Percentiles rank a stretch among this genome's conserved stretches.
phyloP scores from a whole-genome alignment of 2,329 filamentous ascomycete genomes.

The Trichoderma lentiforme region DNA sequence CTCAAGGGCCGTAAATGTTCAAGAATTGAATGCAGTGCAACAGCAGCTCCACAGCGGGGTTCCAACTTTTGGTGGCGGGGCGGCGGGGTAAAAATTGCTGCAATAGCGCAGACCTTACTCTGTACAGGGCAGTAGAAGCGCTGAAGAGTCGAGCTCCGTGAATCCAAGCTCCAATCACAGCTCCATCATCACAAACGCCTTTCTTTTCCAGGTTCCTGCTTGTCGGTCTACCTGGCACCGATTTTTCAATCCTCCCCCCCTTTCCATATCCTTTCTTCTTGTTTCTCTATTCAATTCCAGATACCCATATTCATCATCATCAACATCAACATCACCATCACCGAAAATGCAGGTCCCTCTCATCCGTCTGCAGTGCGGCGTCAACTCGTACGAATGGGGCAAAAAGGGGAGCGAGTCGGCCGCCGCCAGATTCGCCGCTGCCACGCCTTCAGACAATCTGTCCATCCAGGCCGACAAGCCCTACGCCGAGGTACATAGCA shows the following conservation, averaged over 20 bases:
- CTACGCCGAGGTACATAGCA: constrained; percentile 77
- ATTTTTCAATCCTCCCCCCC: background rate
- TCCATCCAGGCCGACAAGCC: constrained; percentile 81
- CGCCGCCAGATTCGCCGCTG: constrained; percentile 83
- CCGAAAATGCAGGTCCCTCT: constrained; percentile 69
- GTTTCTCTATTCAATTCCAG: background rate
- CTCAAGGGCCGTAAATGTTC: background rate
- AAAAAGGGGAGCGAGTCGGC: constrained; percentile 86
- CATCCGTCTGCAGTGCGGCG: constrained; percentile 81
- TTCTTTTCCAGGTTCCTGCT: background rate
- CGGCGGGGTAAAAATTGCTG: constrained; percentile 12
- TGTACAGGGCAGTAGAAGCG: background rate
- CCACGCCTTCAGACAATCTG: constrained; percentile 73
- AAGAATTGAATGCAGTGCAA: background rate
- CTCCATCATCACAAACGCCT: background rate
- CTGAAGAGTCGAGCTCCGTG: background rate
- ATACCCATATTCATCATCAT: background rate
- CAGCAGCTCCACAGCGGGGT: constrained; percentile 13
- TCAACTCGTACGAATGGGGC: constrained; percentile 99
- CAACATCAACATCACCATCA: background rate
- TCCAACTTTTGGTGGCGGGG: constrained; percentile 1
- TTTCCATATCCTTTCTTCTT: background rate
- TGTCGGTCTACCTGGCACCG: background rate
- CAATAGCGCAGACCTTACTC: background rate
- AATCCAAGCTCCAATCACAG: constrained; percentile 5